These are phyloP conservation scores for Herpetospermum pedunculosum DNA, from an alignment of 306 rosid species.

Conservation along the genomic window DNA sequence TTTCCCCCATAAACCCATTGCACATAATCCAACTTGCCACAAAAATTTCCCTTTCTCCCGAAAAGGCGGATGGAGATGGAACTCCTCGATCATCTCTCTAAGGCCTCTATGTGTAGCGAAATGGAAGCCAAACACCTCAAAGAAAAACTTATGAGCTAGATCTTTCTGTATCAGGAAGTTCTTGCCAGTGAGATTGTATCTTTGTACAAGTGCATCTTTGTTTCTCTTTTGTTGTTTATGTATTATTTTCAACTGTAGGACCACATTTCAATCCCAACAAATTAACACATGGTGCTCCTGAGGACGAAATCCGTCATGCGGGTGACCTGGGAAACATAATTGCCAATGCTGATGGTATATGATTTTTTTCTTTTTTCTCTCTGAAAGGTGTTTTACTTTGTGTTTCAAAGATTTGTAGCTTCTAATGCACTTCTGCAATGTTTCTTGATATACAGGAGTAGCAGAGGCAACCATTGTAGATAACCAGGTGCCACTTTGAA, in stretches of 20 bases:
- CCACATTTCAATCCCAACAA: conserved; percentile 75
- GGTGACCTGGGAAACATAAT: conserved; percentile 99
- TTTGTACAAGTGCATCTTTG: neutral
- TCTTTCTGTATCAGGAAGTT: neutral
- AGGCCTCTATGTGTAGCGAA: too few species aligned
- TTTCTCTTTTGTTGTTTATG: neutral
- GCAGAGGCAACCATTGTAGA: conserved; percentile 72
- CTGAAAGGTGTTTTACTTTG: neutral
- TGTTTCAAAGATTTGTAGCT: neutral
- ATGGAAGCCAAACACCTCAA: too few species aligned
- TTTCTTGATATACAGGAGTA: conserved; percentile 31
- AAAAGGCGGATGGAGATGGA: too few species aligned
- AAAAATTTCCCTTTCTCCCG: too few species aligned
- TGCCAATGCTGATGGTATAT: conserved; percentile 61
- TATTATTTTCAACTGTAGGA: conserved; percentile 31
- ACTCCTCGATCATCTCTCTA: too few species aligned
- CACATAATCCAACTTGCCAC: too few species aligned
- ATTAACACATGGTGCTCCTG: conserved; percentile 84
- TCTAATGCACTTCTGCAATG: conserved; percentile 5
- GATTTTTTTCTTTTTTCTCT: conserved; percentile 7
- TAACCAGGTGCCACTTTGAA: conserved; percentile 41
- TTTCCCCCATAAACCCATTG: too few species aligned
- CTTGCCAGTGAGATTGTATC: neutral
- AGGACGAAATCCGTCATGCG: conserved; percentile 90
- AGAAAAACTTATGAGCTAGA: too few species aligned